Conservation (phyloP, 2,329 filamentous ascomycete genomes). For the Talaromyces sp. region DNA sequence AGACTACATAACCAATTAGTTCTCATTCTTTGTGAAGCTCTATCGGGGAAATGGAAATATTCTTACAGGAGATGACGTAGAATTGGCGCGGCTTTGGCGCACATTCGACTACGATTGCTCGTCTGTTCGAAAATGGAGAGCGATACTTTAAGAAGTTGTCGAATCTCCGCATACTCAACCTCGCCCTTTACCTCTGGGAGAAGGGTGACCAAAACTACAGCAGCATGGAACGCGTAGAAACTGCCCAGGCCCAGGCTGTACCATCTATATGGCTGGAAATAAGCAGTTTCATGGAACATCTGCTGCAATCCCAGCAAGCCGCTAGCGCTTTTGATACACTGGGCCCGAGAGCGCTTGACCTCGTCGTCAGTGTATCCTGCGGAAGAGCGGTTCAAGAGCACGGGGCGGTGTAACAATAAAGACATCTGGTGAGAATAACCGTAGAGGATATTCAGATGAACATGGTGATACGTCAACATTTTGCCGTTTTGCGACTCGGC, state of each 20-base stretch:
- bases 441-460: slow-evolving; percentile 37
- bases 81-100: slow-evolving; percentile 31
- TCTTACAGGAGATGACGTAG: slow-evolving; percentile 30
- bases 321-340: slow-evolving; percentile 29
- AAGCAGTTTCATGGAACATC: slow-evolving; percentile 23
- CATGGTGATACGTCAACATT: slow-evolving; percentile 29
- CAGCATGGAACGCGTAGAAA: slow-evolving; percentile 38
- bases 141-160: slow-evolving; percentile 22
- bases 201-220: slow-evolving; percentile 26
- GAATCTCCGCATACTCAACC: slow-evolving; percentile 24
- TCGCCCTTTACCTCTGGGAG: slow-evolving; percentile 23
- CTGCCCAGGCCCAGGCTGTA: slow-evolving; percentile 34
- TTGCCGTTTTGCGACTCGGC: slow-evolving; percentile 18
- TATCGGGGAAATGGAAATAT: neutral
- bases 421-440: slow-evolving; percentile 34
- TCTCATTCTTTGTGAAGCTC: neutral
- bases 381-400: slow-evolving; percentile 18
- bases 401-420: slow-evolving; percentile 32
- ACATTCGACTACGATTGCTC: slow-evolving; percentile 30
- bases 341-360: slow-evolving; percentile 22
- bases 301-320: slow-evolving; percentile 29
- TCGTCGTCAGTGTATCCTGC: slow-evolving; percentile 23
- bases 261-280: slow-evolving; percentile 35
- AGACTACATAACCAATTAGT: neutral
- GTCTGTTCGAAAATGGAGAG: slow-evolving; percentile 28